Conservation (phyloP, 768 basidiomycete species). For the Tylopilus subfusipes region DNA sequence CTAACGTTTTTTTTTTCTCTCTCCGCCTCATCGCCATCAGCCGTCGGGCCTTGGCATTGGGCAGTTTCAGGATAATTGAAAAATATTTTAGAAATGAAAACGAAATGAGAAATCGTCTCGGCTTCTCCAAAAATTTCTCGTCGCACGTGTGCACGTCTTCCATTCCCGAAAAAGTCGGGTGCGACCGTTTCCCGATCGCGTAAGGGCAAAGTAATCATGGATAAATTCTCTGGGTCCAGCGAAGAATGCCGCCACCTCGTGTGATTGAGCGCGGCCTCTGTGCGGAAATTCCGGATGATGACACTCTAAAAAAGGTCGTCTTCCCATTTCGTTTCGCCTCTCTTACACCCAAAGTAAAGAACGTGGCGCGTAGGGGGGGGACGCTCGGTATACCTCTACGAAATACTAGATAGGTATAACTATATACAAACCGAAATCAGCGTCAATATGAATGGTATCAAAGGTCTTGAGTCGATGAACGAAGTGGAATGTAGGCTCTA, state of each 20-base stretch:
- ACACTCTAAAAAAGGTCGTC: conserved; percentile 1
- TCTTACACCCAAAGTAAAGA: not conserved
- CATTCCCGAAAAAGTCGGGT: conserved; percentile 5
- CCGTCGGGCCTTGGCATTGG: not conserved
- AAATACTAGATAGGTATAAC: conserved; percentile 29
- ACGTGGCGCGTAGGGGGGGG: not conserved
- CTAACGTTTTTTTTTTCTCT: not conserved
- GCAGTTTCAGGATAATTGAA: conserved; percentile 6
- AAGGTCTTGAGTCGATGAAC: conserved; percentile 11
- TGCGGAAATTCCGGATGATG: not conserved
- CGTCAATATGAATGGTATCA: conserved; percentile 5
- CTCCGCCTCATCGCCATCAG: conserved; percentile 11
- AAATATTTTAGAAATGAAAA: not conserved
- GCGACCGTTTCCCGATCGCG: conserved; percentile 4
- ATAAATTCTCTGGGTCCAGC: not conserved
- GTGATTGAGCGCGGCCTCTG: not conserved
- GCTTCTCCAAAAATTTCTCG: not conserved
- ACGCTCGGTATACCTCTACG: conserved; percentile 15
- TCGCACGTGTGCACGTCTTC: not conserved
- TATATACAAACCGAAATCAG: conserved; percentile 25
- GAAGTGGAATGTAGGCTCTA: conserved; percentile 10
- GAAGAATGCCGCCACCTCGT: conserved; percentile 10
- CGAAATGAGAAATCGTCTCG: not conserved
- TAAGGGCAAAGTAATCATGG: not conserved
- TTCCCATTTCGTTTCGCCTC: conserved; percentile 17